Percentiles rank a stretch among this genome's conserved stretches.
phyloP scores from a whole-genome alignment of 2,329 filamentous ascomycete genomes.

The Hypoxylon sp. region DNA sequence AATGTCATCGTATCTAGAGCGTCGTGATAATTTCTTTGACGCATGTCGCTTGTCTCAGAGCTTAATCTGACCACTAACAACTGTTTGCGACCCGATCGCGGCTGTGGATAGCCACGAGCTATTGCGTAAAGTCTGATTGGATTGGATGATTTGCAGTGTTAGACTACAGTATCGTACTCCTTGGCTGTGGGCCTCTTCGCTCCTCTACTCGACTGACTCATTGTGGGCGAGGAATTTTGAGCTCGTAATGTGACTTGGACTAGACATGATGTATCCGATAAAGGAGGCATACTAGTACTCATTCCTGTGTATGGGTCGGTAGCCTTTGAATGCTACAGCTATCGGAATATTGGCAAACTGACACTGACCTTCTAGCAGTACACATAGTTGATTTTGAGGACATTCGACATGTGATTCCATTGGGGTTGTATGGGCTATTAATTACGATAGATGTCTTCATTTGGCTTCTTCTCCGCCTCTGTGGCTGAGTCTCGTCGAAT shows the following conservation, averaged over 20 bases:
- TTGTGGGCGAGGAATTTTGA: conserved; percentile 9
- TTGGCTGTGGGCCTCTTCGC: conserved; percentile 24
- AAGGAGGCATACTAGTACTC: conserved; percentile 5
- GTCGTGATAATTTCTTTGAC: conserved; percentile 20
- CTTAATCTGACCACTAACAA: conserved; percentile 27
- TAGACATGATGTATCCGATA: conserved; percentile 17
- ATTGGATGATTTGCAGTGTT: too few relatives aligned
- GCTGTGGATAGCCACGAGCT: conserved; percentile 34
- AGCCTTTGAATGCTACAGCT: conserved; percentile 17
- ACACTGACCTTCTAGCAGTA: conserved; percentile 18
- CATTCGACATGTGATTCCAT: conserved; percentile 16
- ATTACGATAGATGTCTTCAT: conserved; percentile 23
- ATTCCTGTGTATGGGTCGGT: background rate
- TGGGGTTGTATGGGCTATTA: background rate
- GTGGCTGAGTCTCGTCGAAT: conserved; percentile 6
- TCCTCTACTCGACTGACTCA: conserved; percentile 29
- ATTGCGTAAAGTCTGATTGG: conserved; percentile 38
- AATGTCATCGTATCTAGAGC: background rate
- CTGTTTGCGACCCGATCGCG: conserved; percentile 38
- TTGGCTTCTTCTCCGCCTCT: background rate
- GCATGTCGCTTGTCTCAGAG: conserved; percentile 24
- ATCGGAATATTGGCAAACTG: conserved; percentile 29
- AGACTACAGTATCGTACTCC: too few relatives aligned
- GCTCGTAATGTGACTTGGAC: conserved; percentile 24
- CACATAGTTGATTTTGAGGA: conserved; percentile 17